These are phyloP conservation scores for Neonothopanus nambi DNA, from an alignment of 1,284 basidiomycete genomes.

Conservation along the genomic window DNA sequence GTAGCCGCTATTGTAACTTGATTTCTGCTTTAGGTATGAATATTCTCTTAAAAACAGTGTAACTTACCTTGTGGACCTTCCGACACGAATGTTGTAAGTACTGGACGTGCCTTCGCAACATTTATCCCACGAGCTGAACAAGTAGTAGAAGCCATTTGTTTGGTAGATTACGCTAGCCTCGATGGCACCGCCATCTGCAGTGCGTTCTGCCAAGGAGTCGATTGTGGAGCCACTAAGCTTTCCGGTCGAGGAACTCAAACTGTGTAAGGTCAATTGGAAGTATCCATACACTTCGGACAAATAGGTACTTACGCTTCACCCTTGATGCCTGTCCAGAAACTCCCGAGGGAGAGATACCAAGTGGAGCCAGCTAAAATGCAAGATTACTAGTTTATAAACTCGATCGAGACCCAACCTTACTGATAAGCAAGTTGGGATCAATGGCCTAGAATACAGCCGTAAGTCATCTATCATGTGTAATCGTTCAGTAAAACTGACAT, in stretches of 20 bases:
- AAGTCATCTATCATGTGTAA: background rate
- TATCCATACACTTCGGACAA: slow-evolving; percentile 3
- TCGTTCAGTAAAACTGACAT: slow-evolving; percentile 35
- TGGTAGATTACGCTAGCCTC: slow-evolving; percentile 51
- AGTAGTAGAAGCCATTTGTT: slow-evolving; percentile 48
- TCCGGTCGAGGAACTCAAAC: slow-evolving; percentile 42
- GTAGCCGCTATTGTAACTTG: slow-evolving; percentile 43
- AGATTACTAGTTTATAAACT: background rate
- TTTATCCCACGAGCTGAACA: slow-evolving; percentile 58
- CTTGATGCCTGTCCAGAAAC: slow-evolving; percentile 55
- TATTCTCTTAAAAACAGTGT: slow-evolving; percentile 1
- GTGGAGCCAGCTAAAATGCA: slow-evolving; percentile 30
- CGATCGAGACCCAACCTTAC: background rate
- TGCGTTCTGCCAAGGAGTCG: slow-evolving; percentile 46
- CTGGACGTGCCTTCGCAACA: slow-evolving; percentile 54
- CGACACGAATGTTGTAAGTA: slow-evolving; percentile 62
- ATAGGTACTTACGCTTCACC: slow-evolving; percentile 30
- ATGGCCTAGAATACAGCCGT: slow-evolving; percentile 40
- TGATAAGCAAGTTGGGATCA: slow-evolving; percentile 49
- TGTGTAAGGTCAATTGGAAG: slow-evolving; percentile 14
- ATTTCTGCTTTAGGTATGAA: background rate
- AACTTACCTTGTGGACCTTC: slow-evolving; percentile 44
- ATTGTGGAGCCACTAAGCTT: slow-evolving; percentile 37
- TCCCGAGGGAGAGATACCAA: slow-evolving; percentile 50
- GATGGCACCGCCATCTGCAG: slow-evolving; percentile 42